Evolutionary conservation across 306 rosid species (phyloP).

Genomic region (Mimosa pudica): DNA sequence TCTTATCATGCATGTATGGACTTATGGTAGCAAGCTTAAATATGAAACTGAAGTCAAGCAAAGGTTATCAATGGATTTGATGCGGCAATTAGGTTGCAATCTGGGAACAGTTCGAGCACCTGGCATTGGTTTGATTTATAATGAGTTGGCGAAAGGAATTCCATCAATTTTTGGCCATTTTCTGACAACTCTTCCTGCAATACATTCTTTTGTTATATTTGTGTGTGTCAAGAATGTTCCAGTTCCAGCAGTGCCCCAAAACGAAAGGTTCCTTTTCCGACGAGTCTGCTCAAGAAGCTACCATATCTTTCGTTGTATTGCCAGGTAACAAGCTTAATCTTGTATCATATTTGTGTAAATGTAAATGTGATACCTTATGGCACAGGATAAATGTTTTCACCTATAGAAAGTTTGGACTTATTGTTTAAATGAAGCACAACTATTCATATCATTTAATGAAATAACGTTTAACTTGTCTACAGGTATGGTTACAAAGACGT

Average conservation of each 20-base stretch:
- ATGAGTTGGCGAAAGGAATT: constrained; percentile 96
- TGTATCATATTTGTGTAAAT: neutral
- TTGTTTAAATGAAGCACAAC: constrained; percentile 5
- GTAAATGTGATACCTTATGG: constrained; percentile 1
- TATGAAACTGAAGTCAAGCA: constrained; percentile 96
- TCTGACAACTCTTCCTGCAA: constrained; percentile 67
- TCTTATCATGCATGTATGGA: constrained; percentile 85
- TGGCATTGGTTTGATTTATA: constrained; percentile 91
- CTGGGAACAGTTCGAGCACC: constrained; percentile 98
- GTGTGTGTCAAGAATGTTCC: constrained; percentile 93
- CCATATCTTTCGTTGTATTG: constrained; percentile 94
- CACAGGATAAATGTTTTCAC: neutral
- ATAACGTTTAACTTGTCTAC: constrained; percentile 24
- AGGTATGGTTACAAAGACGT: constrained; percentile 97
- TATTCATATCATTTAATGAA: constrained; percentile 10
- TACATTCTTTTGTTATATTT: constrained; percentile 85
- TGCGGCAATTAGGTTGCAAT: constrained; percentile 85
- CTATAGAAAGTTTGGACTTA: neutral
- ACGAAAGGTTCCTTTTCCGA: constrained; percentile 96
- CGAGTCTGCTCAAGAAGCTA: constrained; percentile 90
- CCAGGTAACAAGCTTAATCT: constrained; percentile 55
- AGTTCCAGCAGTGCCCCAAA: constrained; percentile 87
- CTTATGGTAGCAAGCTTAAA: constrained; percentile 94
- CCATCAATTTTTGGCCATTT: constrained; percentile 97
- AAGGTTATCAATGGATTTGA: constrained; percentile 85